Conservation (phyloP, 129 eudicot species). For the Scalesia atractyloides region DNA sequence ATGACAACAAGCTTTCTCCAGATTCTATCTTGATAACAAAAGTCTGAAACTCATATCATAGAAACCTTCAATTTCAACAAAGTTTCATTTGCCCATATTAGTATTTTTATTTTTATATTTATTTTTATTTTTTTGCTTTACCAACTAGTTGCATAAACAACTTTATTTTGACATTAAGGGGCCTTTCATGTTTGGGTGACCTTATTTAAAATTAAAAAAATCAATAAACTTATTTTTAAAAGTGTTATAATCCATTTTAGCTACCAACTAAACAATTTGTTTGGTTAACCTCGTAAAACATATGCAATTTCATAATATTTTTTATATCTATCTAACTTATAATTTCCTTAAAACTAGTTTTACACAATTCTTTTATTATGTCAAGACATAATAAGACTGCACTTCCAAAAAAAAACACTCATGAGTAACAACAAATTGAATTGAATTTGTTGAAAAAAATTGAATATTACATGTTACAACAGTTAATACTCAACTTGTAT, state of each 20-base stretch:
- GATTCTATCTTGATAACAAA: not conserved
- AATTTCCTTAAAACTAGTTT: not conserved
- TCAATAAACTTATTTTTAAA: not conserved
- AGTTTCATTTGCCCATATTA: not conserved
- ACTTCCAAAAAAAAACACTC: conserved; percentile 4
- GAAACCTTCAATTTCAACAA: not conserved
- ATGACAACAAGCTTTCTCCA: not conserved
- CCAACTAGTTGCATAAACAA: too few relatives aligned
- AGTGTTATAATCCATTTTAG: not conserved
- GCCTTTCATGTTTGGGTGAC: too few relatives aligned
- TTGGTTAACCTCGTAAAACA: not conserved
- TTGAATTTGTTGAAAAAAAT: conserved; percentile 24
- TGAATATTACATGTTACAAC: conserved; percentile 28
- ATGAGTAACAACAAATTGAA: conserved; percentile 16
- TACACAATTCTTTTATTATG: not conserved
- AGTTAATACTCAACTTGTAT: conserved; percentile 7
- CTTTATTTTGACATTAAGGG: too few relatives aligned
- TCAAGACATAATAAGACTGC: not conserved
- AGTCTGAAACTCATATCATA: not conserved
- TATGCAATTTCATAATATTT: not conserved
- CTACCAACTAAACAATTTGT: not conserved
- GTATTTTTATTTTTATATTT: too few relatives aligned
- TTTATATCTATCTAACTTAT: not conserved
- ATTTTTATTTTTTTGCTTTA: too few relatives aligned
- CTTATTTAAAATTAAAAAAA: not conserved